Base-by-base conservation (phyloP, 495 filamentous ascomycete genomes). In the Lasiosphaeria hispida region DNA sequence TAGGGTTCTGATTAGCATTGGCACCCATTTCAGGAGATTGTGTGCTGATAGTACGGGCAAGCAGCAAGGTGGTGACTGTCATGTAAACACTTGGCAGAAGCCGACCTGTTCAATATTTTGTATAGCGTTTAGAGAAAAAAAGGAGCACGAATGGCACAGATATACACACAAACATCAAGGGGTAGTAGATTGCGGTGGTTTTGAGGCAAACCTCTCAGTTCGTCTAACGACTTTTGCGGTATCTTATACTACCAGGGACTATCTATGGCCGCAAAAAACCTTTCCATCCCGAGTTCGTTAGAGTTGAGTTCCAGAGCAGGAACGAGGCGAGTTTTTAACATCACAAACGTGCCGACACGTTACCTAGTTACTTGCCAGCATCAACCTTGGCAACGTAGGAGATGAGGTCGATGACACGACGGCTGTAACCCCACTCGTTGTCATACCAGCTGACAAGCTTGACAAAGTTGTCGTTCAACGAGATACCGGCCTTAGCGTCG, bases 361-460 rank as follows among this genome's bases (percentile, higher is more conserved):
- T 60, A 60, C 64, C 48, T 53, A 69, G 53, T 70, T 72, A 72
- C 58, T 77, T 78, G 64, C 63, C 52, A 58, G 70, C 77, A 66
- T 97, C 93, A 55, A 91, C 87, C 84, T 92, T 92, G 76, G 91
- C 81, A 69, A 97, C 88, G 84, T 96, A 92, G 77, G 83, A 81
- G 58, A 98, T 81, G 70, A 98, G 92, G 78, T 98, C 94, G 62
- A 97, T 84, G 62, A 97, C 95, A 87, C 94, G 94, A 81, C 91
- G 92, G 76, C 89, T 95, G 88, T 98, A 98, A 68, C 93, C 94
- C 83, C 83, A 84, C 75, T 79, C 75, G 72, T 80, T 79, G 84
- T 97, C 93, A 81, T 98, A 98, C 94, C 94, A 98, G 68, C 87
- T 85, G 72, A 98, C 86, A 40, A 98, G 84, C 87, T 98, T 98